Conservation (phyloP, 2,329 filamentous ascomycete species). For the Verticillium alfalfae region DNA sequence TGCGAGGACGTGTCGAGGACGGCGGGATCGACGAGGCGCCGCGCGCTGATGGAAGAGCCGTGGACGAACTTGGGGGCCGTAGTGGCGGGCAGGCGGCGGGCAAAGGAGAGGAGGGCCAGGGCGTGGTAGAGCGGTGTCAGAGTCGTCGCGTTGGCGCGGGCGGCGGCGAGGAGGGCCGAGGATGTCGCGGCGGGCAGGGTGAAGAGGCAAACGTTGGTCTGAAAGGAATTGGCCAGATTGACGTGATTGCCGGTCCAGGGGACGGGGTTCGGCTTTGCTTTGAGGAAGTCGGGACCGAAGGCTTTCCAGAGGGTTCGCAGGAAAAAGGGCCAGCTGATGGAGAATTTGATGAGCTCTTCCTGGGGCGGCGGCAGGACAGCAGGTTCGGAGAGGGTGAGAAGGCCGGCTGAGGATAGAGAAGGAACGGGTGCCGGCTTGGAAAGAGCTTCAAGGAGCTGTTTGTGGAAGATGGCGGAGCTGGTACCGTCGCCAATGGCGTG, state of each 20-base stretch:
- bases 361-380: constrained; percentile 29
- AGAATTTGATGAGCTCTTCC: constrained; percentile 34
- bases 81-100: constrained; percentile 25
- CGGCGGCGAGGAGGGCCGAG: constrained; percentile 26
- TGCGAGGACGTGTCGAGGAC: constrained; percentile 20
- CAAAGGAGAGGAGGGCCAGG: constrained; percentile 34
- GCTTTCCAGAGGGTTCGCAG: constrained; percentile 31
- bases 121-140: constrained; percentile 45
- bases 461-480: constrained; percentile 43
- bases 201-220: constrained; percentile 29
- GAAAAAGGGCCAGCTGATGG: constrained; percentile 32
- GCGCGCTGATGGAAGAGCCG: constrained; percentile 38
- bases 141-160: constrained; percentile 34
- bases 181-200: constrained; percentile 23
- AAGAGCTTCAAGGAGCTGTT: constrained; percentile 36
- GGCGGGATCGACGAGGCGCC: constrained; percentile 24
- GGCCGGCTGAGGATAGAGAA: neutral
- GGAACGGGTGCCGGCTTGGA: constrained; percentile 12
- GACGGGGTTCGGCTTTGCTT: constrained; percentile 11
- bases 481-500: constrained; percentile 48
- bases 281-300: constrained; percentile 32
- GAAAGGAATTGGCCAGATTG: constrained; percentile 26
- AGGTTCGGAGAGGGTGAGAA: constrained; percentile 22
- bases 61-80: constrained; percentile 26
- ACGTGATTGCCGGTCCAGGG: constrained; percentile 33